Evolutionary conservation across 2,329 filamentous ascomycete genomes (phyloP).

Genomic region (Cadophora sp.): DNA sequence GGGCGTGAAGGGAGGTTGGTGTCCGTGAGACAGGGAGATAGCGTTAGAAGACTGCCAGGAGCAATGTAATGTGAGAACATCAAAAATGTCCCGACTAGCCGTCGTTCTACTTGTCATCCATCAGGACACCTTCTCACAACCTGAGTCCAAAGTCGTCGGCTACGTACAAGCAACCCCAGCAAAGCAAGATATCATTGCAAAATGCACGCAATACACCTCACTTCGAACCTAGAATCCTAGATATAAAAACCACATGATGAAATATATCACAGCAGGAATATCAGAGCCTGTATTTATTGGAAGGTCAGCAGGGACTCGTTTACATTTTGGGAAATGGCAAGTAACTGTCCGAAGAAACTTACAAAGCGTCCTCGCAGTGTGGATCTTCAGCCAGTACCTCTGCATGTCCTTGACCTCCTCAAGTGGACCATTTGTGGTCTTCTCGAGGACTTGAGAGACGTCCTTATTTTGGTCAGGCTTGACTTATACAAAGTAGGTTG

Average conservation of each 20-base stretch:
- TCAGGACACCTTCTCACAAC: not conserved
- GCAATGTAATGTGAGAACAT: too few relatives aligned
- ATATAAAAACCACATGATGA: slow-evolving; percentile 26
- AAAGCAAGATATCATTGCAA: not conserved
- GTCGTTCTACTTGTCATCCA: too few relatives aligned
- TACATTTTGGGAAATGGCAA: too few relatives aligned
- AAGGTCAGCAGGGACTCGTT: not conserved
- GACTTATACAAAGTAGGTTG: too few relatives aligned
- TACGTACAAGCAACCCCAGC: too few relatives aligned
- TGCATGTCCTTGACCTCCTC: slow-evolving; percentile 24
- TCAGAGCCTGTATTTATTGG: not conserved
- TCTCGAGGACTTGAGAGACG: slow-evolving; percentile 23
- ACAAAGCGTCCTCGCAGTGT: slow-evolving; percentile 26
- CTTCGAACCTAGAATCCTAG: not conserved
- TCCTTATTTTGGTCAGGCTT: not conserved
- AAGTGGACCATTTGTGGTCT: slow-evolving; percentile 20
- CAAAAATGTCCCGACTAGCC: too few relatives aligned
- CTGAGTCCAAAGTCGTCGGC: not conserved
- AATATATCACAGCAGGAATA: slow-evolving; percentile 32
- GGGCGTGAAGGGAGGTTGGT: too few relatives aligned
- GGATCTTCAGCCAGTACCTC: slow-evolving; percentile 26
- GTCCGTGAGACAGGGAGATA: too few relatives aligned
- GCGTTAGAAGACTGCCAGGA: too few relatives aligned
- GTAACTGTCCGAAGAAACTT: not conserved
- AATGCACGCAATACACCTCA: not conserved